Conservation (phyloP, 192 early-diverging fungal species). For the Dissophora globulifera region DNA sequence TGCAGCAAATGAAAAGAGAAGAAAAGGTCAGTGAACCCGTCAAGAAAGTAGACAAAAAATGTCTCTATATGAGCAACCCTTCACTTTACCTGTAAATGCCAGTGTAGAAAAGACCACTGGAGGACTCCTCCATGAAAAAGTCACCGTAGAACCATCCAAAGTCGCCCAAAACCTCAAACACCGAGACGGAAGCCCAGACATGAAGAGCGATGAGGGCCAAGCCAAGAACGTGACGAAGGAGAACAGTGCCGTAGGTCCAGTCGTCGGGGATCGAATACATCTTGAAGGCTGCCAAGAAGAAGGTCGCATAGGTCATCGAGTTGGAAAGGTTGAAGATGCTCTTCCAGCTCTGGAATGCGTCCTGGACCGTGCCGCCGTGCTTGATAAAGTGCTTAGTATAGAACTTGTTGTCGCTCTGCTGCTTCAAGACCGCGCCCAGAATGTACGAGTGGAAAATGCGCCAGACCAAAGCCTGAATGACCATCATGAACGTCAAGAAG, state of each 20-base stretch:
- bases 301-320: conserved; percentile 92
- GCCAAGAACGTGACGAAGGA: conserved; percentile 89
- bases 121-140: conserved; percentile 89
- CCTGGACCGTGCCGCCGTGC: conserved; percentile 85
- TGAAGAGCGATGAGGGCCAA: conserved; percentile 87
- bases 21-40: background rate
- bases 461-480: conserved; percentile 87
- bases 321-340: conserved; percentile 92
- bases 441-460: conserved; percentile 84
- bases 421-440: conserved; percentile 79
- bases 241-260: conserved; percentile 73
- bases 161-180: conserved; percentile 93
- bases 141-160: conserved; percentile 99
- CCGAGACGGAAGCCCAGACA: conserved; percentile 90
- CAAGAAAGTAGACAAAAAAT: no score
- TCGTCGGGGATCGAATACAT: conserved; percentile 80
- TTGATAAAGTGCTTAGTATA: conserved; percentile 95
- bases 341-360: conserved; percentile 97
- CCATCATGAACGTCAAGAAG: conserved; percentile 56
- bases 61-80: no score
- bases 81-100: conserved; percentile 82
- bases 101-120: conserved; percentile 81
- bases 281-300: conserved; percentile 82
- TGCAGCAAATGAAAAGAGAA: background rate
- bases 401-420: conserved; percentile 83